Conservation (phyloP, 2,329 filamentous ascomycete species). For the Simplicillium aogashimaense region DNA sequence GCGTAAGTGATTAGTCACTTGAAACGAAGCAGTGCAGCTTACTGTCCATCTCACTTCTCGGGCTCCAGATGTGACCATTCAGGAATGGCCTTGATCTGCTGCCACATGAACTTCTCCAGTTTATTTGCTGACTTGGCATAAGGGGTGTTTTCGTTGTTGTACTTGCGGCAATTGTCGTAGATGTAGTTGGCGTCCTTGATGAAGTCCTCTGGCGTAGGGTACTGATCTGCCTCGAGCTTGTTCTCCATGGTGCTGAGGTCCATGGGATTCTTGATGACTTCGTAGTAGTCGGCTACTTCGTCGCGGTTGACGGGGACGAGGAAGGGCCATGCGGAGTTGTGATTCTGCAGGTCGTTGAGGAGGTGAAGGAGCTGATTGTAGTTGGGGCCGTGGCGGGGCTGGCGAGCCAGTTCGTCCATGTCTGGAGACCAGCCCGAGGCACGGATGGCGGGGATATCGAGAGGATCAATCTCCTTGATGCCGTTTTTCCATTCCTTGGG, state of each 20-base stretch:
- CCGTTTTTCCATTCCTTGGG: slow-evolving; percentile 79
- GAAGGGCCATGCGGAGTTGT: slow-evolving; percentile 90
- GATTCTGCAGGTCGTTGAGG: slow-evolving; percentile 91
- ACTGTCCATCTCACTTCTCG: slow-evolving; percentile 23
- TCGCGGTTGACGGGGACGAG: slow-evolving; percentile 87
- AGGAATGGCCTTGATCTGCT: slow-evolving; percentile 80
- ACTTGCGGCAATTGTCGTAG: slow-evolving; percentile 89
- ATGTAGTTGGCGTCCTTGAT: slow-evolving; percentile 80
- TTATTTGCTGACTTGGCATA: slow-evolving; percentile 95
- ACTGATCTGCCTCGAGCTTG: slow-evolving; percentile 89
- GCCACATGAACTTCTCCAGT: slow-evolving; percentile 91
- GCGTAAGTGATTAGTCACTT: too few species aligned
- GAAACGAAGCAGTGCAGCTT: too few species aligned
- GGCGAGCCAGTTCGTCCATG: slow-evolving; percentile 93
- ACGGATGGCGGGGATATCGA: slow-evolving; percentile 79
- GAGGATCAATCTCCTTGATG: slow-evolving; percentile 66
- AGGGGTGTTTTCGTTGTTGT: slow-evolving; percentile 90
- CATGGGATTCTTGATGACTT: slow-evolving; percentile 97
- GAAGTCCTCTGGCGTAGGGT: slow-evolving; percentile 86
- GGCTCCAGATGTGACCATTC: slow-evolving; percentile 70
- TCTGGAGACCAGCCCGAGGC: slow-evolving; percentile 91
- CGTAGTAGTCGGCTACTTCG: slow-evolving; percentile 97
- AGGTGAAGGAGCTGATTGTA: slow-evolving; percentile 90
- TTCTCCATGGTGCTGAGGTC: slow-evolving; percentile 92
- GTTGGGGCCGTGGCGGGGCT: slow-evolving; percentile 90